phyloP scores from a whole-genome alignment of 129 eudicot genomes.

The Pulicaria dysenterica region DNA sequence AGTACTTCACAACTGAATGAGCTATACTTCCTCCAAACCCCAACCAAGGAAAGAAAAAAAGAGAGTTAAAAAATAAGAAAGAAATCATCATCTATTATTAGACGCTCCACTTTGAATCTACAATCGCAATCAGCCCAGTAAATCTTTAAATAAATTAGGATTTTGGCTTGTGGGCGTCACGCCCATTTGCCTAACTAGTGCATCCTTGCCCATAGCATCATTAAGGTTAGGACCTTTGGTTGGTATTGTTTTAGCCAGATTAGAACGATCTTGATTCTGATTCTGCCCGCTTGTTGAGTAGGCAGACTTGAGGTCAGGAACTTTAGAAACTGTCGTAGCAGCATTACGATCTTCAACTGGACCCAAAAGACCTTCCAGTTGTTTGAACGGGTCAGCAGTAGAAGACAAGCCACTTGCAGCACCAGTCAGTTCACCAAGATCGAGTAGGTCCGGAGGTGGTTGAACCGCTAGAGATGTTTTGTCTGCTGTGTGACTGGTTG shows the following conservation, averaged over 20 bases:
- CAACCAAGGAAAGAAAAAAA: no score
- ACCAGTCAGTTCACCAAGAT: constrained; percentile 66
- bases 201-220: constrained; percentile 81
- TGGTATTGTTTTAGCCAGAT: constrained; percentile 19
- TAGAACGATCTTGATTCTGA: neutral
- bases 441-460: constrained; percentile 82
- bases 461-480: constrained; percentile 37
- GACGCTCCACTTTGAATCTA: no score
- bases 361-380: constrained; percentile 88
- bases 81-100: no score
- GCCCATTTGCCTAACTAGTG: constrained; percentile 91
- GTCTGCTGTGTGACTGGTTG: constrained; percentile 42
- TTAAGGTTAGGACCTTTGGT: constrained; percentile 80
- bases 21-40: no score
- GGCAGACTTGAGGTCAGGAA: constrained; percentile 62
- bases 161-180: constrained; percentile 85
- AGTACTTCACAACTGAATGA: no score
- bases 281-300: constrained; percentile 49
- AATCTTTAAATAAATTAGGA: constrained; percentile 88
- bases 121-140: constrained; percentile 59
- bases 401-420: constrained; percentile 35
- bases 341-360: constrained; percentile 44
- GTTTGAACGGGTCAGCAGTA: constrained; percentile 68
- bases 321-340: constrained; percentile 35
- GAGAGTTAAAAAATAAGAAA: no score